A percentile compares a stretch with the other conserved stretches of the same genome.
Evolutionary conservation across 2,329 filamentous ascomycete species (phyloP).

Genomic region (Fusarium sp.): DNA sequence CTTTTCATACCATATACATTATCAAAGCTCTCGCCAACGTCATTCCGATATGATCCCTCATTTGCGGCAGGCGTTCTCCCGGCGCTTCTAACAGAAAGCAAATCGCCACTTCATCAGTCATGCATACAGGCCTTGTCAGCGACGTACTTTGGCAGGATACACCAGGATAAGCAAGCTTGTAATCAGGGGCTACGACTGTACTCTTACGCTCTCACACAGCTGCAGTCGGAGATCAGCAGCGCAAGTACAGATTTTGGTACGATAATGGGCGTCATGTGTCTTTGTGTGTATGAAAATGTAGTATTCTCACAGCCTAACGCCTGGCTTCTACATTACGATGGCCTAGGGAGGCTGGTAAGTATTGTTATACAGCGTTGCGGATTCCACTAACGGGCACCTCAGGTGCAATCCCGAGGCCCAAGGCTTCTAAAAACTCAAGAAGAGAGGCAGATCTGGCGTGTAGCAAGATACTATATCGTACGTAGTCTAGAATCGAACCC

Average conservation of each 20-base stretch:
- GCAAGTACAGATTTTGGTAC: slow-evolving; percentile 10
- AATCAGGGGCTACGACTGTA: slow-evolving; percentile 16
- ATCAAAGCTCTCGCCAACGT: slow-evolving; percentile 15
- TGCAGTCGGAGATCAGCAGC: slow-evolving; percentile 16
- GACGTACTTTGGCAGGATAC: slow-evolving; percentile 25
- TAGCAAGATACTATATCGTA: slow-evolving; percentile 21
- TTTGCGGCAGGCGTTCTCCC: slow-evolving; percentile 2
- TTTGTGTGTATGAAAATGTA: slow-evolving; percentile 29
- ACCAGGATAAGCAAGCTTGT: slow-evolving; percentile 14
- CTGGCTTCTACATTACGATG: slow-evolving; percentile 33
- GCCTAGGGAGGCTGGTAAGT: slow-evolving; percentile 20
- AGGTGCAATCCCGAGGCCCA: slow-evolving; percentile 32
- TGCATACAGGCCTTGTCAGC: slow-evolving; percentile 23
- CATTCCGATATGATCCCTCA: not conserved
- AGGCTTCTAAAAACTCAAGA: not conserved
- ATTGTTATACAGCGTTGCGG: fast-evolving
- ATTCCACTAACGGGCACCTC: not conserved
- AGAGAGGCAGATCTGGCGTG: slow-evolving; percentile 20
- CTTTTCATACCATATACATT: slow-evolving; percentile 29
- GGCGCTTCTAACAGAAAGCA: not conserved
- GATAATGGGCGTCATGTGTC: slow-evolving; percentile 24
- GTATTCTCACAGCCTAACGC: slow-evolving; percentile 26
- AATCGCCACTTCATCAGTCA: slow-evolving; percentile 16
- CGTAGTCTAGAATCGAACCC: fast-evolving
- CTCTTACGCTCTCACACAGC: slow-evolving; percentile 22